Evolutionary conservation across 2,329 filamentous ascomycete genomes (phyloP), one percentile per base, ranked within the genome.

Genomic region (Botrytis cinerea): DNA sequence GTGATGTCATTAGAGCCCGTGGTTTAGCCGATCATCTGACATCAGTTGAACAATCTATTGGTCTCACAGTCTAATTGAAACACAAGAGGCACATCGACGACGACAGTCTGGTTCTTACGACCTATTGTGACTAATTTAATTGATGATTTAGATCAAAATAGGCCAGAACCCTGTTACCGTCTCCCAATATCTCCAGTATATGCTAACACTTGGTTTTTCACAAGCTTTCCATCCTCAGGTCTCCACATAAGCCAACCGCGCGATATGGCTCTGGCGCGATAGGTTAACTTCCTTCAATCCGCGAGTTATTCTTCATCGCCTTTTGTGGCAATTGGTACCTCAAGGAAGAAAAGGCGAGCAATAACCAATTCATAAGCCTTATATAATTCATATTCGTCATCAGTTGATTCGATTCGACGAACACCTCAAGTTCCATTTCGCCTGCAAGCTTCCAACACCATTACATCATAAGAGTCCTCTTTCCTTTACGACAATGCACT

Each of bases 211-310:
- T 12, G n/a, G 14, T 54, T 51, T 9, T 57, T 45, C 5, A 54
- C 45, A 38, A 45, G 54, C 40, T 71, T 71, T 14, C 45, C n/a
- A 38, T 45, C 25, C 4, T 63, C 43, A 20, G 35, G 45, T 43
- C 69, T 57, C 59, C 70, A 71, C n/a, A 71, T 71, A 10, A 64
- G 63, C 59, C 45, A 71, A 43, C 43, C 59, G 6, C 59, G 6
- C 59, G 59, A 71, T 51, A 63, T 43, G n/a, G 59, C 14, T 40
- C 32, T 9, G 59, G 69, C 9, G 32, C 45, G 38, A 71, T 28
- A 18, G 63, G 28, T 28, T 28, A 28, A 28, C 7, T 38, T 71
- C 25, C 32, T 40, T 51, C 10, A 54, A 51, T 14, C 54, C 16
- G 16, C 45, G 18, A 62, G 62, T 18, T 63, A 18, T 10, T 63